A percentile compares a stretch with the other conserved stretches of the same genome.
Conservation (phyloP, 768 basidiomycete genomes). For the Boletus tylopilopsis region DNA sequence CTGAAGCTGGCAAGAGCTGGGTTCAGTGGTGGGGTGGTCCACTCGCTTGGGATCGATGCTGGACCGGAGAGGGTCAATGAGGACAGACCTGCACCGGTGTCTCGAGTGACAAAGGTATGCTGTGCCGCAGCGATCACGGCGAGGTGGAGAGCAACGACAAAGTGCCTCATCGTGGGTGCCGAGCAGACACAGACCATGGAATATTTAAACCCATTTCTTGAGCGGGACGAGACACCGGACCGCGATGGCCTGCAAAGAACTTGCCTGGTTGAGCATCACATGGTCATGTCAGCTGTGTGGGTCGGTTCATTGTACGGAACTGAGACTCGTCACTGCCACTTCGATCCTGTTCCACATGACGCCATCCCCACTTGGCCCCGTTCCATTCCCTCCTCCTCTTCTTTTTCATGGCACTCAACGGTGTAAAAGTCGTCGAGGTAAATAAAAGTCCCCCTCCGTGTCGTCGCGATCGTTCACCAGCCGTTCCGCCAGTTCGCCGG, state of each 20-base stretch:
- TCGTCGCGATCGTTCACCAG: too few relatives aligned
- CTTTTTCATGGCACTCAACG: slow-evolving; percentile 42
- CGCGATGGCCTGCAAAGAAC: too few relatives aligned
- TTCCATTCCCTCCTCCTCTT: background rate
- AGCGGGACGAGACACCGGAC: too few relatives aligned
- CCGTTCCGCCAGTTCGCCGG: slow-evolving; percentile 60
- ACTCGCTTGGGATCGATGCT: slow-evolving; percentile 37
- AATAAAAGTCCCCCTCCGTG: background rate
- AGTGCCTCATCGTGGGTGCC: slow-evolving; percentile 9
- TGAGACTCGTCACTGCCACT: too few relatives aligned
- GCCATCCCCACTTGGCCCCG: too few relatives aligned
- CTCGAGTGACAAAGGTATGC: slow-evolving; percentile 7
- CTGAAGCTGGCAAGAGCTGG: slow-evolving; percentile 51
- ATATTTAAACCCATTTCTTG: too few relatives aligned
- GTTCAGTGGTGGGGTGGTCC: slow-evolving; percentile 41
- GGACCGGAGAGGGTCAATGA: slow-evolving; percentile 39
- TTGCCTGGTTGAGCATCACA: too few relatives aligned
- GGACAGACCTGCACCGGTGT: background rate
- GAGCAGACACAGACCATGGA: too few relatives aligned
- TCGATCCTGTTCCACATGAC: too few relatives aligned
- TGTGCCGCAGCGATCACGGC: slow-evolving; percentile 7
- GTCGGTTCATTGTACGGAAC: too few relatives aligned
- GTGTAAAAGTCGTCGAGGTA: slow-evolving; percentile 51
- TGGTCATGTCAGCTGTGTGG: too few relatives aligned
- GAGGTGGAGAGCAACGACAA: background rate